These are phyloP conservation scores for Sugiyamaella castrensis DNA, from an alignment of 1,139 yeast species.

Conservation along the genomic window DNA sequence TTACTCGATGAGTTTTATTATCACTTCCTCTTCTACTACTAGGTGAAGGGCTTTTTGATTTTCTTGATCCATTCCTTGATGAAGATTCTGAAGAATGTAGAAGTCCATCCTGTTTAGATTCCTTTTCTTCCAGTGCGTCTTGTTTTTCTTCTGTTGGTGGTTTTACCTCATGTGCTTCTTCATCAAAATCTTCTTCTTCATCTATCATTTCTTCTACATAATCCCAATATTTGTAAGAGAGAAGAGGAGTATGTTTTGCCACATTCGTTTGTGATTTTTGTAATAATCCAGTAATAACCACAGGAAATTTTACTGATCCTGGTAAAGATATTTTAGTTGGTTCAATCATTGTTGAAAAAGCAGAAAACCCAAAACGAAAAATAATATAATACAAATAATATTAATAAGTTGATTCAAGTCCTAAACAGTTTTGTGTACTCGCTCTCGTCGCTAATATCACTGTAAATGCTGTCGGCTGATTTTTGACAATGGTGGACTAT, in stretches of 20 bases:
- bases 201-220: conserved; percentile 42
- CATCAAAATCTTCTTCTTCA: conserved; percentile 33
- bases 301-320: conserved; percentile 62
- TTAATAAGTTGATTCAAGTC: no score
- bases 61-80: neutral
- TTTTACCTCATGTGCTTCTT: conserved; percentile 9
- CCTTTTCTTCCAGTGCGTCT: neutral
- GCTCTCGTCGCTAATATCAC: no score
- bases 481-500: no score
- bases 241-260: conserved; percentile 51
- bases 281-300: conserved; percentile 55
- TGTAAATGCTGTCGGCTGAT: no score
- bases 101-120: no score
- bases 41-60: conserved; percentile 4
- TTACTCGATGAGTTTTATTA: conserved; percentile 24
- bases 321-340: conserved; percentile 41
- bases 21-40: conserved; percentile 1
- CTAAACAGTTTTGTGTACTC: no score
- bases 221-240: conserved; percentile 67
- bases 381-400: no score
- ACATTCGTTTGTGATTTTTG: conserved; percentile 48
- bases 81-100: no score
- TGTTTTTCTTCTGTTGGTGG: neutral
- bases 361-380: no score
- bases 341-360: conserved; percentile 3